Conservation (phyloP, 495 filamentous ascomycete genomes). For the Podospora anserina region DNA sequence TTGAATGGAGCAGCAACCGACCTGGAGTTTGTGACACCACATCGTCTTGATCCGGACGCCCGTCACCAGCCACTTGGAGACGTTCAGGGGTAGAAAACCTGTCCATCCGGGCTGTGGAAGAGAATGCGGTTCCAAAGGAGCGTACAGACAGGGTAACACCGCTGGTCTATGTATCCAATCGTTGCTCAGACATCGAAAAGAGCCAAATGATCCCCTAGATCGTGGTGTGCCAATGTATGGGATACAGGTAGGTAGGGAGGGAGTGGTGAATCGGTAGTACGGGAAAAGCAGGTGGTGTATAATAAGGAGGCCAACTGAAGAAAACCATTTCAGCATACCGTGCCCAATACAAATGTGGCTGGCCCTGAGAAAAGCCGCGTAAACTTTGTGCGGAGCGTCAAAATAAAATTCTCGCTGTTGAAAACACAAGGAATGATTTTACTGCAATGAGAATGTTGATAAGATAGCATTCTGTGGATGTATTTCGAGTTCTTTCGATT, state of each 20-base stretch:
- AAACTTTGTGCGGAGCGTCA: neutral
- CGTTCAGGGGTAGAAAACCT: neutral
- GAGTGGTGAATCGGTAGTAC: neutral
- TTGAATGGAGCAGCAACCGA: neutral
- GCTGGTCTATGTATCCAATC: neutral
- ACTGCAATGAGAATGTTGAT: neutral
- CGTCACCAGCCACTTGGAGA: neutral
- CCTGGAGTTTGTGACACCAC: neutral
- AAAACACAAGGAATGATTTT: neutral
- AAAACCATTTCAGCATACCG: neutral
- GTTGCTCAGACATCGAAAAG: neutral
- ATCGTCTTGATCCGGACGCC: neutral
- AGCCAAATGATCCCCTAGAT: neutral
- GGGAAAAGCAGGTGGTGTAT: neutral
- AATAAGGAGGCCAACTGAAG: neutral
- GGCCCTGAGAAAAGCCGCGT: neutral
- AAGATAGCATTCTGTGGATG: neutral
- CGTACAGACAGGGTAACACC: neutral
- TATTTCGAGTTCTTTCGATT: neutral
- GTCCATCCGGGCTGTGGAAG: neutral
- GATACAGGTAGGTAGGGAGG: neutral
- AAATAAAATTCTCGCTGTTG: neutral
- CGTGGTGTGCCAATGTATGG: neutral
- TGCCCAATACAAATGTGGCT: neutral
- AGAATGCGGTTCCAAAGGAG: neutral